Evolutionary conservation across 2,329 filamentous ascomycete genomes (phyloP), one percentile per base, ranked within the genome.

Genomic region (Parastagonospora avenae): DNA sequence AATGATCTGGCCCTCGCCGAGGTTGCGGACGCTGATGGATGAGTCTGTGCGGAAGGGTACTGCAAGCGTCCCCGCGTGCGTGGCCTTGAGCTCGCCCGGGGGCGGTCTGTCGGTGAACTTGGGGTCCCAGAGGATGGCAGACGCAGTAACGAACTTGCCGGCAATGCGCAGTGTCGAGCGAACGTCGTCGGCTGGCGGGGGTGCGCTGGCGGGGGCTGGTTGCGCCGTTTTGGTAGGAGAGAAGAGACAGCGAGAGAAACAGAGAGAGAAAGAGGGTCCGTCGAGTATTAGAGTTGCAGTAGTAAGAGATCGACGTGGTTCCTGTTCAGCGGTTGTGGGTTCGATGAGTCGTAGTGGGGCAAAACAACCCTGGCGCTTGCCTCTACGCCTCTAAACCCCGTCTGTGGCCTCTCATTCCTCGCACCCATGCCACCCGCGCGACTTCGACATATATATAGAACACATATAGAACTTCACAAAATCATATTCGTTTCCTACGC

Each of bases 121-220:
- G 49, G 76, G 75, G 62, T 81, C 77, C 76, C 78, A 81, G 62
- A 81, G 78, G 52, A 79, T 76, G 52, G 72, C 74, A 56, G 74
- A 70, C n/a, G 79, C 77, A 42, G 78, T 80, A 15, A 76, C 80
- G 57, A 81, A 71, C 58, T 78, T 72, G 55, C 64, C 68, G 39
- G 76, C 76, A 52, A 79, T 77, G 55, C 65, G 71, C 50, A 78
- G 68, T n/a, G 68, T 64, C 27, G 51, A 44, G 44, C 51, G 50
- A 29, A 36, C 33, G 37, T 32, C 16, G 28, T 50, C 42, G 35
- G 60, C 42, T 19, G 47, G 42, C 42, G 60, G 48, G 52, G 62
- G 51, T 41, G 62, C 52, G 54, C 60, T 47, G 45, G 58, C 54
- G 54, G 62, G 52, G 52, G 46, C 57, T 57, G 50, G 47, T 52